These are phyloP conservation scores for Mortierella sp. DNA, from an alignment of 371 early-diverging fungal species.

Conservation along the genomic window DNA sequence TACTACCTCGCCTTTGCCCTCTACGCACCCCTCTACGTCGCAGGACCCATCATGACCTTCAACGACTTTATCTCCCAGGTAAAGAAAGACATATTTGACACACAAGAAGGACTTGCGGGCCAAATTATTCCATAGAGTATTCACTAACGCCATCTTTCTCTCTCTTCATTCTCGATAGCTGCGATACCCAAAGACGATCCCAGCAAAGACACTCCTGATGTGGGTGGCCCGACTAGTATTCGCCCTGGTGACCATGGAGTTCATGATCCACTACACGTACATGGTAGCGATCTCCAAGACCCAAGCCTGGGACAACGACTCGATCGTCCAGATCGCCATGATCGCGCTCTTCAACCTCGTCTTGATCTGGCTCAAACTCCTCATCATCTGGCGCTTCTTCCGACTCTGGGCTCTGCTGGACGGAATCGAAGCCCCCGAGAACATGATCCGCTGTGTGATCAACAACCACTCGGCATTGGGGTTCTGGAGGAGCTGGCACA, in stretches of 20 bases:
- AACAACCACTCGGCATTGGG: slow-evolving; percentile 91
- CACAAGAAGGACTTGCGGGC: not conserved
- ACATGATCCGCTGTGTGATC: slow-evolving; percentile 94
- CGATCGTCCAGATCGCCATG: slow-evolving; percentile 81
- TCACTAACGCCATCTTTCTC: slow-evolving; percentile 6
- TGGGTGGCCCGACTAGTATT: slow-evolving; percentile 67
- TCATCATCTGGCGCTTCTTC: slow-evolving; percentile 96
- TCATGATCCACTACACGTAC: slow-evolving; percentile 83
- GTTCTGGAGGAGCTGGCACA: slow-evolving; percentile 97
- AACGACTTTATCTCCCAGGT: slow-evolving; percentile 93
- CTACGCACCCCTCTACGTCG: slow-evolving; percentile 93
- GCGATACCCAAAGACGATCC: slow-evolving; percentile 65
- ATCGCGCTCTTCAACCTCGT: slow-evolving; percentile 88
- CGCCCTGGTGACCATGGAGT: slow-evolving; percentile 83
- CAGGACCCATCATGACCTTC: slow-evolving; percentile 96
- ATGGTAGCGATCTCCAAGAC: slow-evolving; percentile 89
- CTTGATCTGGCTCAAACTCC: slow-evolving; percentile 92
- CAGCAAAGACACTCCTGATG: slow-evolving; percentile 45
- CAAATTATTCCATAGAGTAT: not conserved
- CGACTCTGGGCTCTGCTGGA: slow-evolving; percentile 92
- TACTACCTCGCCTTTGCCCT: slow-evolving; percentile 85
- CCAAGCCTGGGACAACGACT: slow-evolving; percentile 80
- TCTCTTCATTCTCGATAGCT: slow-evolving; percentile 46
- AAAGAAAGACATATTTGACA: not conserved
- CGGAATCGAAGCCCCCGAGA: slow-evolving; percentile 88